These are phyloP conservation scores for Macrotyloma uniflorum DNA, from an alignment of 306 rosid genomes.

Conservation along the genomic window DNA sequence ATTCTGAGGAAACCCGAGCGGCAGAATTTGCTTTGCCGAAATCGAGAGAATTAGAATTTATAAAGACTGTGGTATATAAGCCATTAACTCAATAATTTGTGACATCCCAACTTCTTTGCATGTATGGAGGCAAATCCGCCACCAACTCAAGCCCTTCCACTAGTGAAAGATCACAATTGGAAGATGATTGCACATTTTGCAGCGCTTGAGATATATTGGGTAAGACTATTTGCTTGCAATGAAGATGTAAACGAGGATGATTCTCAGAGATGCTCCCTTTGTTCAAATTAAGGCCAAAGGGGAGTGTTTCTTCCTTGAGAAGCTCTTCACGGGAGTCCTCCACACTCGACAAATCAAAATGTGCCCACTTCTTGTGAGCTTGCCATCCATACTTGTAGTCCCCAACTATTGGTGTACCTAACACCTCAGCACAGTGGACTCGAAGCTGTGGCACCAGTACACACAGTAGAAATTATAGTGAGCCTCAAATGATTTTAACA, in stretches of 20 bases:
- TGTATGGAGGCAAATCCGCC: constrained; percentile 74
- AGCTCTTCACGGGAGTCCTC: constrained; percentile 51
- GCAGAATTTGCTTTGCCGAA: neutral
- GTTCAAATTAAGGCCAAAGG: constrained; percentile 73
- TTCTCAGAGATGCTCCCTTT: constrained; percentile 70
- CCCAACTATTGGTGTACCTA: constrained; percentile 94
- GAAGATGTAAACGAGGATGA: constrained; percentile 79
- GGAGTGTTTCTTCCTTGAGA: constrained; percentile 52
- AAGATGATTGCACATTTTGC: constrained; percentile 52
- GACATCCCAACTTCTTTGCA: constrained; percentile 90
- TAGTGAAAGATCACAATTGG: constrained; percentile 58
- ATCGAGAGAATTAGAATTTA: constrained; percentile 28
- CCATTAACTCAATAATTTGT: constrained; percentile 42
- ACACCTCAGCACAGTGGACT: constrained; percentile 90
- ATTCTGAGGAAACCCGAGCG: neutral
- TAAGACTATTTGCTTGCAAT: constrained; percentile 78
- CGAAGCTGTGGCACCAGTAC: constrained; percentile 70
- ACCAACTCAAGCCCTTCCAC: constrained; percentile 64
- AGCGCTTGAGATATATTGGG: constrained; percentile 71
- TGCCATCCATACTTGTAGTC: constrained; percentile 97
- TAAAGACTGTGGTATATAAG: neutral
- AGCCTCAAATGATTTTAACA: constrained; percentile 5
- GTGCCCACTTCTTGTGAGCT: constrained; percentile 71
- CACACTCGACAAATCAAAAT: constrained; percentile 37
- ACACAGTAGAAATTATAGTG: neutral